Conservation (phyloP, 495 filamentous ascomycete genomes). For the Penicillium simplicissimum region DNA sequence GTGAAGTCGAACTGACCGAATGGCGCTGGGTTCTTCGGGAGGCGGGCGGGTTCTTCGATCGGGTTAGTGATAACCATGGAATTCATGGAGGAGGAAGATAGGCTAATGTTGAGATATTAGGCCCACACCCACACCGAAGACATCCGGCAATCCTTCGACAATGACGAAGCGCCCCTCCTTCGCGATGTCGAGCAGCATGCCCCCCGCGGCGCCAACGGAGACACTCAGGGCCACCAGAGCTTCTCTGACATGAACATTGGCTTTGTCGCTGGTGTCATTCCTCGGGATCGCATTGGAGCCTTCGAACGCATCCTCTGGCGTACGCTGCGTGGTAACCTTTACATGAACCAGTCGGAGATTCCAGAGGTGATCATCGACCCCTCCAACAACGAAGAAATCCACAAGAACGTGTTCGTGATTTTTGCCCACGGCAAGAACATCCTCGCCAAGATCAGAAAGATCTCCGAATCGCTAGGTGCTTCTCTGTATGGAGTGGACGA, state of each 20-base stretch:
- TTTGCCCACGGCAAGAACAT: constrained; percentile 99
- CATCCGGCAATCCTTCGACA: constrained; percentile 86
- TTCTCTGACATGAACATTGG: constrained; percentile 98
- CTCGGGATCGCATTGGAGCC: constrained; percentile 85
- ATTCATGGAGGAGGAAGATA: neutral
- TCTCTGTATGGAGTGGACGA: constrained; percentile 96
- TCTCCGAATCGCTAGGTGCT: constrained; percentile 94
- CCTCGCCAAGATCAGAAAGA: constrained; percentile 96
- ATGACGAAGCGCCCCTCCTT: constrained; percentile 79
- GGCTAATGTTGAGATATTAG: constrained; percentile 31
- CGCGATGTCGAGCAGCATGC: constrained; percentile 81
- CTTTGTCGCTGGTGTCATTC: constrained; percentile 98
- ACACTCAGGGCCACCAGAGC: constrained; percentile 73
- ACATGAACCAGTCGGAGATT: constrained; percentile 99
- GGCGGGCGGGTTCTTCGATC: constrained; percentile 94
- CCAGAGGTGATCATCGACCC: constrained; percentile 93
- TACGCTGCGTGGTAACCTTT: constrained; percentile 94
- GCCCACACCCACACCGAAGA: constrained; percentile 95
- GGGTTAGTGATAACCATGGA: constrained; percentile 42
- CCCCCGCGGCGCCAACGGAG: constrained; percentile 60
- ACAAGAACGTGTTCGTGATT: constrained; percentile 99
- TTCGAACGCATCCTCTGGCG: constrained; percentile 98
- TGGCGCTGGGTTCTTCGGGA: constrained; percentile 97
- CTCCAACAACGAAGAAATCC: constrained; percentile 80
- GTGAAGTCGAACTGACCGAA: constrained; percentile 94